phyloP scores from a whole-genome alignment of 257 asterid species.

The Solanum habrochaites region DNA sequence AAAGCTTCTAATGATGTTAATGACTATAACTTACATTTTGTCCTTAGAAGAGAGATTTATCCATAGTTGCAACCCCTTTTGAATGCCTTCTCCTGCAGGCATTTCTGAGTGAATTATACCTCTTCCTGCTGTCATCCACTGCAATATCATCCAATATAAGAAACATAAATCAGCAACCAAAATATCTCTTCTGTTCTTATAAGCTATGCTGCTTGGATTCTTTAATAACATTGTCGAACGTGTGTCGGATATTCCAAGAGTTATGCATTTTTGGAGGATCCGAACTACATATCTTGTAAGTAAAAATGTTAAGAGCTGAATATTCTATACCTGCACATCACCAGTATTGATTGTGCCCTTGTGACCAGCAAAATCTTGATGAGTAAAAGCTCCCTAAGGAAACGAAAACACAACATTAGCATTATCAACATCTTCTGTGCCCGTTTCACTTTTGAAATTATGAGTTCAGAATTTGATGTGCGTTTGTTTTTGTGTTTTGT shows the following conservation, averaged over 20 bases:
- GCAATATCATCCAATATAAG: conserved; percentile 1
- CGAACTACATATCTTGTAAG: neutral
- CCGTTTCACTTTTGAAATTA: neutral
- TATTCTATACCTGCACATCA: conserved; percentile 71
- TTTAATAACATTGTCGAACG: neutral
- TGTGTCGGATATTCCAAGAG: neutral
- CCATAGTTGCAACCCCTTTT: conserved; percentile 79
- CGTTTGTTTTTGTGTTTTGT: neutral
- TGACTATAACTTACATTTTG: conserved; percentile 50
- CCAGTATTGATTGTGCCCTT: conserved; percentile 74
- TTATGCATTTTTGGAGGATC: neutral
- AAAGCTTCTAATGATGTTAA: neutral
- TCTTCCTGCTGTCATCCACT: conserved; percentile 99
- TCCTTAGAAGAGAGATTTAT: conserved; percentile 86
- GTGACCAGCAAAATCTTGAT: conserved; percentile 93
- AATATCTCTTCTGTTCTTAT: neutral
- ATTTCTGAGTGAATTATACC: conserved; percentile 96
- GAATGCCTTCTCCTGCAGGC: conserved; percentile 78
- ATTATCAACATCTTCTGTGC: neutral
- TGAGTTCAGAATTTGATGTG: neutral
- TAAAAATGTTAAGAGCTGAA: neutral
- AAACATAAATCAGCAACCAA: neutral
- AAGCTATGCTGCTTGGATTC: neutral
- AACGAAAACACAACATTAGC: neutral
- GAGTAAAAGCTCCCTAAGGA: conserved; percentile 67